phyloP scores from a whole-genome alignment of 768 basidiomycete genomes.

The Kwoniella europaea region DNA sequence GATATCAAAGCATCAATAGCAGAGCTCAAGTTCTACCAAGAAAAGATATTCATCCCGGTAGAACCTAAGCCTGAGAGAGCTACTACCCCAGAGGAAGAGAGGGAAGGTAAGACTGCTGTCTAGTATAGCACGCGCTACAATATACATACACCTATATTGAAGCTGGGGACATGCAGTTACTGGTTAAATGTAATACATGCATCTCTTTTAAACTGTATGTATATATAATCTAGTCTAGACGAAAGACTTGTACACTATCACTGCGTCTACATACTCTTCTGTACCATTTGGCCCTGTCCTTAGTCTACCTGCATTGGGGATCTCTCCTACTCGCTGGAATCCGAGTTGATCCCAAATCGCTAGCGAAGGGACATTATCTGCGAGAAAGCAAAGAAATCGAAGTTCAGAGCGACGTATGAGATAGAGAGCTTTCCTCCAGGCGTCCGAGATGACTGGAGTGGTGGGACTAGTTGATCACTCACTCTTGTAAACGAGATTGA shows the following conservation, averaged over 20 bases:
- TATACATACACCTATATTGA: not conserved
- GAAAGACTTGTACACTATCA: conserved; percentile 82
- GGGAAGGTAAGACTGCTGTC: conserved; percentile 33
- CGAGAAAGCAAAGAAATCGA: not conserved
- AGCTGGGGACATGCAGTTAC: not conserved
- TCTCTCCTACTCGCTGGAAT: conserved; percentile 77
- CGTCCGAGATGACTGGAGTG: not conserved
- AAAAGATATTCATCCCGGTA: conserved; percentile 69
- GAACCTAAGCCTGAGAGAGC: conserved; percentile 31
- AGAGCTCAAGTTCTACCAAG: conserved; percentile 79
- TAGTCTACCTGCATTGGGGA: conserved; percentile 67
- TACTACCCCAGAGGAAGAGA: conserved; percentile 6
- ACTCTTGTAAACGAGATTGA: conserved; percentile 86
- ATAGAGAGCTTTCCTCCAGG: no score
- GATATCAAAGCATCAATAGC: conserved; percentile 78
- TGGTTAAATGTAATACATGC: not conserved
- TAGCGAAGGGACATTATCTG: conserved; percentile 68
- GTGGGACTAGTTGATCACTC: conserved; percentile 17
- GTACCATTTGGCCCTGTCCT: conserved; percentile 68
- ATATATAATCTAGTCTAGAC: conserved; percentile 27
- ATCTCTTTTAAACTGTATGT: not conserved
- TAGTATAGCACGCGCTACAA: not conserved
- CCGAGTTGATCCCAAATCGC: conserved; percentile 79
- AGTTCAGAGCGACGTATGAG: not conserved
- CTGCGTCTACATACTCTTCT: conserved; percentile 88